Base-by-base conservation (phyloP, 345 rosid species). In the Citrus hindsii region DNA sequence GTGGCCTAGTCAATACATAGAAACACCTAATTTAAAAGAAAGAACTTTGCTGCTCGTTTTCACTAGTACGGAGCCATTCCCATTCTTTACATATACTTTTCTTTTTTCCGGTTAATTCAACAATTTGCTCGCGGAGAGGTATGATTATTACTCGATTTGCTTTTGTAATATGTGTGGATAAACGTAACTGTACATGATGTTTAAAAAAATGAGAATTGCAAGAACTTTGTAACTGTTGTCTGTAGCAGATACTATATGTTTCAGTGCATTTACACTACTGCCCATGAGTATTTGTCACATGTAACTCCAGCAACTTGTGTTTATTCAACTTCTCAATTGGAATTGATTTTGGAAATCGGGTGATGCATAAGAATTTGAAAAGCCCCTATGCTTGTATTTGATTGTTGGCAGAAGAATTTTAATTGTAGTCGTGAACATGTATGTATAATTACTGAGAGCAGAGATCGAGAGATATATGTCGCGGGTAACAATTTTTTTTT, bases 1-100 rank as follows among this genome's bases (percentile, higher is more conserved):
- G 88, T 86, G 80, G 89, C 87, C 30, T 86, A 84, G 83, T 76
- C 33, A 33, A 53, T 35, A 46, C 76, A 35, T 38, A 56, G 38
- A 24, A 73, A 77, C 78, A 33, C 27, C 2, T 55, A 77, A 48
- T 66, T 48, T 32, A 67, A 79, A 66, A 65, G 56, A 77, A 69
- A 66, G 71, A 61, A 70, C 25, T 28, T 27, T 16, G 68, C 10
- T 66, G 28, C 28, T 40, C 7, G 21, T 69, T 60, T 69, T 55
- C 37, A 22, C 42, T 30, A 27, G 37, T 32, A 63, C 5, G 56
- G 65, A 76, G 55, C 48, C 35, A 7, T 55, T 56, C 8, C 58
- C 10, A 40, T 69, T 77, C 67, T 69, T 69, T 77, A 16, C 73
- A 35, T 59, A 40, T 28, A 37, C 3, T 58, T 12, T 24, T 59